These are phyloP conservation scores for Tetrapisispora phaffii DNA, from an alignment of 805 yeast species.

Conservation along the genomic window DNA sequence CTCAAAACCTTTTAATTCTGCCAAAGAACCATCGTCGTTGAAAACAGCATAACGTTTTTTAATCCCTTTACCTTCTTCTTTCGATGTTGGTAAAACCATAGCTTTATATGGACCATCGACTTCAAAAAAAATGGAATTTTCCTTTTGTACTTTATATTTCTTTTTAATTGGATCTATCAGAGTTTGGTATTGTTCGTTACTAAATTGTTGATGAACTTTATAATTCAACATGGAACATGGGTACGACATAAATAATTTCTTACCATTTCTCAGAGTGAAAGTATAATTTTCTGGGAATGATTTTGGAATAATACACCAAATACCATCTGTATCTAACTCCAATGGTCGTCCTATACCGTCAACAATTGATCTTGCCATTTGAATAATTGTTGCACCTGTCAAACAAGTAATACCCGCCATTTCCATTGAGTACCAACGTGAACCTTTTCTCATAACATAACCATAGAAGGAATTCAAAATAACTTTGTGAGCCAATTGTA, in stretches of 20 bases:
- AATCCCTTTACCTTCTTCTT: constrained; percentile 93
- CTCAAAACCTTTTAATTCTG: constrained; percentile 95
- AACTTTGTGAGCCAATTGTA: constrained; percentile 94
- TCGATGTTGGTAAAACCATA: constrained; percentile 93
- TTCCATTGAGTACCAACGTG: constrained; percentile 98
- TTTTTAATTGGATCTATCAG: constrained; percentile 58
- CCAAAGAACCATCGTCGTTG: constrained; percentile 85
- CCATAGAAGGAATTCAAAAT: constrained; percentile 95
- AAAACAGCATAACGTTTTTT: constrained; percentile 96
- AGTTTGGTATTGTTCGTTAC: constrained; percentile 91
- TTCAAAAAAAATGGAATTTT: constrained; percentile 92
- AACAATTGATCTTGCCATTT: constrained; percentile 87
- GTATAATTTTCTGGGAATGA: constrained; percentile 85
- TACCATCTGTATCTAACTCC: constrained; percentile 97
- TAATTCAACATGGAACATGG: constrained; percentile 96
- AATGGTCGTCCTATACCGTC: constrained; percentile 91
- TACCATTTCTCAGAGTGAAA: constrained; percentile 67
- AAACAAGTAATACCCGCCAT: constrained; percentile 99
- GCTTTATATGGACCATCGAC: constrained; percentile 98
- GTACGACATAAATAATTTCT: constrained; percentile 66
- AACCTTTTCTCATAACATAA: constrained; percentile 97
- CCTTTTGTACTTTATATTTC: constrained; percentile 69
- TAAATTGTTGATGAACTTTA: constrained; percentile 79
- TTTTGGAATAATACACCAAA: constrained; percentile 94
- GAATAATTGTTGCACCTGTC: constrained; percentile 96